A percentile compares a stretch with the other conserved stretches of the same genome.
These are phyloP conservation scores for Kodamaea neixiangensis DNA, from an alignment of 805 yeast species.

Conservation along the genomic window DNA sequence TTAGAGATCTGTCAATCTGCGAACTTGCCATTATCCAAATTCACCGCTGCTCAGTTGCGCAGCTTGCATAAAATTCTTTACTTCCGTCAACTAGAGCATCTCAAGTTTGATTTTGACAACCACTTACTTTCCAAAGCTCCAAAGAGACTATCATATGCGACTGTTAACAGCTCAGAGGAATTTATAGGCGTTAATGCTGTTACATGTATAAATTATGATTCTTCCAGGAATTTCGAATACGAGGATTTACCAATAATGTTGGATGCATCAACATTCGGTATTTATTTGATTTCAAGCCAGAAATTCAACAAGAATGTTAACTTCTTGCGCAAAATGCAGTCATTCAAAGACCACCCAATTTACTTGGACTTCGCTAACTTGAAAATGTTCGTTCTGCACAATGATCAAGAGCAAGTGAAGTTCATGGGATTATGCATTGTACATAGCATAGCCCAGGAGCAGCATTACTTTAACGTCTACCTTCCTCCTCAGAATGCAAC, in stretches of 20 bases:
- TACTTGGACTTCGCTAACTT: slow-evolving; percentile 22
- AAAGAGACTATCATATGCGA: slow-evolving; percentile 28
- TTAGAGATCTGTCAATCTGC: slow-evolving; percentile 36
- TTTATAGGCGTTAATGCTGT: slow-evolving; percentile 28
- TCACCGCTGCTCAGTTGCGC: slow-evolving; percentile 56
- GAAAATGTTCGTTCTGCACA: slow-evolving; percentile 2
- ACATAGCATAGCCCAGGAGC: slow-evolving; percentile 57
- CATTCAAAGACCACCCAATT: slow-evolving; percentile 13
- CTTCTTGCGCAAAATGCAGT: not conserved
- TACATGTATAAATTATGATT: slow-evolving; percentile 25
- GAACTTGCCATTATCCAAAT: slow-evolving; percentile 27
- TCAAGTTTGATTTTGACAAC: slow-evolving; percentile 22
- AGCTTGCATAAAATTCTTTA: slow-evolving; percentile 52
- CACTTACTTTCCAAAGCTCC: slow-evolving; percentile 30
- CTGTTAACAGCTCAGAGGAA: slow-evolving; percentile 3
- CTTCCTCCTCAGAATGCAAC: slow-evolving; percentile 43
- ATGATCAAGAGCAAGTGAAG: not conserved
- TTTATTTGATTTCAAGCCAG: slow-evolving; percentile 32
- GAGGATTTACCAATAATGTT: slow-evolving; percentile 31
- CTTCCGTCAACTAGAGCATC: slow-evolving; percentile 45
- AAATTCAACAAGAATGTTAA: slow-evolving; percentile 9
- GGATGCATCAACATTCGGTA: slow-evolving; percentile 45
- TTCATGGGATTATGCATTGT: slow-evolving; percentile 60
- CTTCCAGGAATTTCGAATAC: slow-evolving; percentile 19
- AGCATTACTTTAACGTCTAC: slow-evolving; percentile 52